Evolutionary conservation across 139 green algal genomes (phyloP).

Genomic region (Chlorella sorokiniana): DNA sequence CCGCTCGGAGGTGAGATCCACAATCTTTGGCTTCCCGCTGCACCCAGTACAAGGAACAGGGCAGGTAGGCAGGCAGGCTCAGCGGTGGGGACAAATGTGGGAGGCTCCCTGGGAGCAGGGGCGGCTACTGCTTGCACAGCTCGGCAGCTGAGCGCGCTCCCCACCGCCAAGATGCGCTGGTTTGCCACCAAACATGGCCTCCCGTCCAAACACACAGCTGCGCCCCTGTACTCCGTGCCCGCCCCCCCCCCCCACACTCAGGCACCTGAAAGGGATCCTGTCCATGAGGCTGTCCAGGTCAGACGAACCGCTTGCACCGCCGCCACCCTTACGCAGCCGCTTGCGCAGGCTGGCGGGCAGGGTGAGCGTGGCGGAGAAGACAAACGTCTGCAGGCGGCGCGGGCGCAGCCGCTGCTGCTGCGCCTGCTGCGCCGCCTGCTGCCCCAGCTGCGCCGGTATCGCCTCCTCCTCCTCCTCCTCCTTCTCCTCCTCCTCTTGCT

Average conservation of each 20-base stretch:
- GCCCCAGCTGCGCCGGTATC: not conserved
- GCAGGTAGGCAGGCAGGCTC: not conserved
- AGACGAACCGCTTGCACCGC: constrained; percentile 65
- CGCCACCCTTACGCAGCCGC: constrained; percentile 67
- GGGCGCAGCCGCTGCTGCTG: not conserved
- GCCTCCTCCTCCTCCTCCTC: constrained; percentile 28
- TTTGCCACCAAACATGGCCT: no score
- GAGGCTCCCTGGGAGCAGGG: no score
- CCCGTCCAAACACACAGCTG: no score
- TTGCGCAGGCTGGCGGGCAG: constrained; percentile 79
- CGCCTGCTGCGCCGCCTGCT: not conserved
- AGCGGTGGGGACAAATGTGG: no score
- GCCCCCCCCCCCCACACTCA: no score
- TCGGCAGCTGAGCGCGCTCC: no score
- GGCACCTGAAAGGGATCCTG: constrained; percentile 23
- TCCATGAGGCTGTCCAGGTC: constrained; percentile 86
- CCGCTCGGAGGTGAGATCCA: constrained; percentile 77
- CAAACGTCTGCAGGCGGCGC: constrained; percentile 83
- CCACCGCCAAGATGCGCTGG: no score
- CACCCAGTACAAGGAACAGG: not conserved
- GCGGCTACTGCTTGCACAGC: no score
- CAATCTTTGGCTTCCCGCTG: constrained; percentile 65
- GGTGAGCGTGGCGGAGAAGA: constrained; percentile 97
- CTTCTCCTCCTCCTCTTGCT: constrained; percentile 24
- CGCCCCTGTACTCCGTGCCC: not conserved